Conservation (phyloP, 768 basidiomycete species). For the Pleurotus tuoliensis region DNA sequence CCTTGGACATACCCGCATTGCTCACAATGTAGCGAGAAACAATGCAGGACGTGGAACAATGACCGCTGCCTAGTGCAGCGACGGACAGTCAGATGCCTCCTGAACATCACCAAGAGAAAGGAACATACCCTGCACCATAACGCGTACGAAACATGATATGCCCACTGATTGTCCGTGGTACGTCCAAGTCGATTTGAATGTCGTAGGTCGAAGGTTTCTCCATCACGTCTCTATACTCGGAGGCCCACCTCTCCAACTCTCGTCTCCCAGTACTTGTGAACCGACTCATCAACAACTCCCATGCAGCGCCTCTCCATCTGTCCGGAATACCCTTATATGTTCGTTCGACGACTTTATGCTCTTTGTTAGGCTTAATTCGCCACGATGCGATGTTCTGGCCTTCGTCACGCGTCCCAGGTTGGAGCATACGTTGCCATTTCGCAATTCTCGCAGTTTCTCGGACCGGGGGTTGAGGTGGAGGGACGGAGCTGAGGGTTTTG, state of each 20-base stretch:
- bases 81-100: background rate
- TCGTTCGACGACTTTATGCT: conserved; percentile 64
- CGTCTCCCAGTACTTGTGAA: conserved; percentile 42
- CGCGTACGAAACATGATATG: conserved; percentile 93
- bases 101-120: background rate
- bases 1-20: conserved; percentile 97
- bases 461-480: conserved; percentile 40
- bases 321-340: conserved; percentile 97
- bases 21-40: conserved; percentile 80
- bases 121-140: conserved; percentile 87
- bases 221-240: conserved; percentile 57
- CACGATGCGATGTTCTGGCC: conserved; percentile 79
- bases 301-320: conserved; percentile 89
- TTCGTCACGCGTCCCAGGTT: conserved; percentile 58
- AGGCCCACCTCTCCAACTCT: conserved; percentile 39
- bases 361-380: conserved; percentile 63
- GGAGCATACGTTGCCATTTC: conserved; percentile 94
- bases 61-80: conserved; percentile 71
- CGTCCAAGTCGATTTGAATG: conserved; percentile 96
- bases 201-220: conserved; percentile 87
- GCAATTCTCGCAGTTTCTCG: conserved; percentile 77
- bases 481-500: conserved; percentile 41
- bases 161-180: conserved; percentile 92
- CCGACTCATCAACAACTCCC: conserved; percentile 75
- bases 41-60: conserved; percentile 91